Evolutionary conservation across 192 early-diverging fungal species (phyloP).

Genomic region (Entomortierella beljakovae): DNA sequence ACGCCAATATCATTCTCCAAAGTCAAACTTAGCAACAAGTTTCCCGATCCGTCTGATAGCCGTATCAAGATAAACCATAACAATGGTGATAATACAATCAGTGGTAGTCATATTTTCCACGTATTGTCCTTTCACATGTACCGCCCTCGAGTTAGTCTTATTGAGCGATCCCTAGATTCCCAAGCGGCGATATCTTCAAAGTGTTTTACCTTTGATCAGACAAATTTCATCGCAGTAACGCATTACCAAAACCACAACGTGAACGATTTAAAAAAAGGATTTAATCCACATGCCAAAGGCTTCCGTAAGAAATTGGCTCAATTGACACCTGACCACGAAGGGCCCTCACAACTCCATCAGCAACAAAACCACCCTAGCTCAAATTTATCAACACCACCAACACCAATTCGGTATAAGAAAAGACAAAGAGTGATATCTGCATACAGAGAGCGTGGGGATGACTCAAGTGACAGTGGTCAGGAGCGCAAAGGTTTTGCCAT

Average conservation of each 20-base stretch:
- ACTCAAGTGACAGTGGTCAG: too few relatives aligned
- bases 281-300: slow-evolving; percentile 72
- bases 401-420: neutral
- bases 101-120: slow-evolving; percentile 29
- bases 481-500: too few relatives aligned
- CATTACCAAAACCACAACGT: slow-evolving; percentile 71
- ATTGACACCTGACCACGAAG: neutral
- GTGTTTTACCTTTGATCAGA: slow-evolving; percentile 56
- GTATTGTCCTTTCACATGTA: slow-evolving; percentile 64
- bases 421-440: neutral
- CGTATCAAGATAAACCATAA: neutral
- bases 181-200: slow-evolving; percentile 6
- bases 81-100: neutral
- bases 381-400: neutral
- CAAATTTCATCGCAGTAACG: slow-evolving; percentile 68
- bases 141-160: slow-evolving; percentile 63
- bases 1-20: slow-evolving; percentile 58
- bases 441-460: too few relatives aligned
- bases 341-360: neutral
- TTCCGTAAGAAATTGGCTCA: slow-evolving; percentile 47
- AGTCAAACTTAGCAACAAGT: slow-evolving; percentile 62
- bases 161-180: slow-evolving; percentile 29
- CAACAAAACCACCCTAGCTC: neutral
- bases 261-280: slow-evolving; percentile 66
- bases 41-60: neutral